Percentiles rank a stretch among this genome's conserved stretches.
phyloP scores from a whole-genome alignment of 2,329 filamentous ascomycete genomes.

The Fusarium protoensiforme region DNA sequence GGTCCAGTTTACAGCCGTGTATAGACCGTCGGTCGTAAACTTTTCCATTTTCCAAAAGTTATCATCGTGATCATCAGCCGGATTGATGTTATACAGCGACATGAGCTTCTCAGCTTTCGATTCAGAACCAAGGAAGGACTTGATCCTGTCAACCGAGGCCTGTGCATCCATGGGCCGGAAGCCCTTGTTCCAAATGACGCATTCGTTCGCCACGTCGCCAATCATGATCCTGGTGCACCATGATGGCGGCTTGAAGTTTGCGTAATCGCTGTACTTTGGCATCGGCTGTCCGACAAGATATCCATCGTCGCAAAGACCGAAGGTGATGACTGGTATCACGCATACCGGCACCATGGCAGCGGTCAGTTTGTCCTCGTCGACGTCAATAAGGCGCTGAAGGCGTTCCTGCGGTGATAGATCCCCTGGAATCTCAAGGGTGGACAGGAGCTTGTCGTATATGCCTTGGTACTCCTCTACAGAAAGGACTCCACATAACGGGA shows the following conservation, averaged over 20 bases:
- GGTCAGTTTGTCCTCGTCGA: not conserved
- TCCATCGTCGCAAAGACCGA: conserved; percentile 6
- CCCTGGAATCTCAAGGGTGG: not conserved
- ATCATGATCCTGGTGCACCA: conserved; percentile 29
- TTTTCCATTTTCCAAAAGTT: conserved; percentile 24
- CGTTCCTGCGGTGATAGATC: not conserved
- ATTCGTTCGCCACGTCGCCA: conserved; percentile 32
- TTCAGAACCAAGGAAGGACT: not conserved
- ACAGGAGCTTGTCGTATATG: conserved; percentile 5
- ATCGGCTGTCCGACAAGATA: not conserved
- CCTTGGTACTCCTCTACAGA: conserved; percentile 5
- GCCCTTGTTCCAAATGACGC: conserved; percentile 40
- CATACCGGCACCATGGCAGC: conserved; percentile 14
- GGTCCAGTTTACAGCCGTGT: conserved; percentile 20
- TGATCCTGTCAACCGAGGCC: conserved; percentile 2
- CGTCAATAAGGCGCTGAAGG: not conserved
- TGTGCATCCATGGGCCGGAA: conserved; percentile 8
- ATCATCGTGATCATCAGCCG: not conserved
- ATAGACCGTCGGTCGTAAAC: conserved; percentile 29
- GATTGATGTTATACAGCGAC: conserved; percentile 10
- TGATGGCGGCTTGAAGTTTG: conserved; percentile 2
- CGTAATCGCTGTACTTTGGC: not conserved
- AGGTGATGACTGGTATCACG: conserved; percentile 9
- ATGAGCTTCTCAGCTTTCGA: not conserved
- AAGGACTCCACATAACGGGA: conserved; percentile 12